Conservation (phyloP, 441 rosid species). For the Raphanus hybrid region DNA sequence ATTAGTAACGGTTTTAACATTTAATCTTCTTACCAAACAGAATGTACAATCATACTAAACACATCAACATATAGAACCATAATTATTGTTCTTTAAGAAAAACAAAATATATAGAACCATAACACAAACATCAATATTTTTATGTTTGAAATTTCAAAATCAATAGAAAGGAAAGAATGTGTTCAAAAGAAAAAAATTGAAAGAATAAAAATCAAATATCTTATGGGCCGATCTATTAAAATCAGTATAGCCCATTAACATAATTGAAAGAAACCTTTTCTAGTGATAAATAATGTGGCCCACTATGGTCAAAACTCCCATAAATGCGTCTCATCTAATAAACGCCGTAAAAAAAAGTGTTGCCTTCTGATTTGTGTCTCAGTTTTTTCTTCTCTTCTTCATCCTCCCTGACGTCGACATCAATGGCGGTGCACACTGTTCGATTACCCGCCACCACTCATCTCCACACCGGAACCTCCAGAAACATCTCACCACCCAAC, state of each 20-base stretch:
- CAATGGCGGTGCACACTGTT: slow-evolving; percentile 54
- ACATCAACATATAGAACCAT: too few relatives aligned
- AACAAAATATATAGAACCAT: too few relatives aligned
- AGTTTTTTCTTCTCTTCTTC: not conserved
- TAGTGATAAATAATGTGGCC: slow-evolving; percentile 4
- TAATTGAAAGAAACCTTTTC: not conserved
- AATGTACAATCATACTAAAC: slow-evolving; percentile 59
- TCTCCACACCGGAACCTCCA: slow-evolving; percentile 37
- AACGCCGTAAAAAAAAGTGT: slow-evolving; percentile 20
- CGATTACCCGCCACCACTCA: slow-evolving; percentile 44
- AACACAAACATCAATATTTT: too few relatives aligned
- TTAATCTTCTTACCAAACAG: slow-evolving; percentile 65
- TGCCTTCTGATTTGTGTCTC: slow-evolving; percentile 10
- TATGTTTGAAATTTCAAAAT: too few relatives aligned
- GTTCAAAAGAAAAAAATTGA: too few relatives aligned
- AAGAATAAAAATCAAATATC: too few relatives aligned
- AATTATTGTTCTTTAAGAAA: too few relatives aligned
- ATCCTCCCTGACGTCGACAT: not conserved
- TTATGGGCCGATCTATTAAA: slow-evolving; percentile 17
- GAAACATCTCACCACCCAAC: slow-evolving; percentile 34
- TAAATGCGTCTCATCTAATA: not conserved
- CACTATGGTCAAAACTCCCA: not conserved
- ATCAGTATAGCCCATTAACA: not conserved
- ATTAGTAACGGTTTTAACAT: slow-evolving; percentile 34
- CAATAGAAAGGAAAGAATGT: too few relatives aligned